Evolutionary conservation across 2,329 filamentous ascomycete species (phyloP).

Genomic region (Aspergillus calidoustus): DNA sequence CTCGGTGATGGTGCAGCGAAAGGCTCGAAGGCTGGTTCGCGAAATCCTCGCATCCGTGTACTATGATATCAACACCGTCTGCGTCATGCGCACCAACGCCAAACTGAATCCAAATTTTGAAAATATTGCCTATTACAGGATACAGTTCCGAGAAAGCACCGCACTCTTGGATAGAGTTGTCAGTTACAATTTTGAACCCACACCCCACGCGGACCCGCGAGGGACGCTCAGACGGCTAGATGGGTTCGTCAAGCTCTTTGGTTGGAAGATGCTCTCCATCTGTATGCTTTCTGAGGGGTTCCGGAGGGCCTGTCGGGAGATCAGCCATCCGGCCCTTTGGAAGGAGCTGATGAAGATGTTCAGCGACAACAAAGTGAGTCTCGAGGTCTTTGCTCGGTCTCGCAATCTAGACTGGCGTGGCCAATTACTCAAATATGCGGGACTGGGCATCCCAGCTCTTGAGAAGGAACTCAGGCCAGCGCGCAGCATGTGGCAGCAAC

Average conservation of each 20-base stretch:
- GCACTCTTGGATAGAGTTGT: conserved; percentile 4
- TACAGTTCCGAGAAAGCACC: conserved; percentile 7
- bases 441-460: conserved; percentile 12
- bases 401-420: conserved; percentile 33
- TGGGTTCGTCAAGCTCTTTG: conserved; percentile 20
- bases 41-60: conserved; percentile 25
- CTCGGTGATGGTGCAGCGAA: not conserved
- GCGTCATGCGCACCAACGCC: conserved; percentile 9
- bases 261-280: conserved; percentile 35
- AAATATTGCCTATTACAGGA: conserved; percentile 3
- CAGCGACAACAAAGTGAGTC: conserved; percentile 24
- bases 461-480: not conserved
- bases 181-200: not conserved
- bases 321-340: conserved; percentile 21
- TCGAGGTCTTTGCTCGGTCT: conserved; percentile 31
- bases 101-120: not conserved
- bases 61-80: conserved; percentile 26
- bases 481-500: conserved; percentile 13
- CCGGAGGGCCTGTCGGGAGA: conserved; percentile 17
- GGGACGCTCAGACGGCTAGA: not conserved
- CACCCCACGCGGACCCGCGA: not conserved
- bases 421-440: conserved; percentile 18
- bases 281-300: conserved; percentile 34
- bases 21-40: not conserved
- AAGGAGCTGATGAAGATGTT: conserved; percentile 22